Evolutionary conservation across 1,284 basidiomycete genomes (phyloP).

Genomic region (Cerioporus squamosus): DNA sequence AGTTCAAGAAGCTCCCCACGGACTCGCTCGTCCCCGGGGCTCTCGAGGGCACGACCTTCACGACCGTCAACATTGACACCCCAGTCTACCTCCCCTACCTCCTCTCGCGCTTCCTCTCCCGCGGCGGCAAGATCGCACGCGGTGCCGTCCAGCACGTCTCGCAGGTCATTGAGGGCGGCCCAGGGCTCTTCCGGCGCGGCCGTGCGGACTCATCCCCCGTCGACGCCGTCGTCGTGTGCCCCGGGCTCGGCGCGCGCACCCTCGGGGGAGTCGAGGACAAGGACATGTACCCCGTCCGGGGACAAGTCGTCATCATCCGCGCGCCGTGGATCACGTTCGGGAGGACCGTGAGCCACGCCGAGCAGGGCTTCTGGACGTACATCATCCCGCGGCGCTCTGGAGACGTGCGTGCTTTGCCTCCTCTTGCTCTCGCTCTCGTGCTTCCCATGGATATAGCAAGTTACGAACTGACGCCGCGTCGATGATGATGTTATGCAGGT

Average conservation of each 20-base stretch:
- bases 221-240: slow-evolving; percentile 69
- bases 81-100: slow-evolving; percentile 74
- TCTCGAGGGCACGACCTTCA: slow-evolving; percentile 57
- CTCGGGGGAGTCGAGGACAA: slow-evolving; percentile 52
- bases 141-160: slow-evolving; percentile 65
- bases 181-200: slow-evolving; percentile 40
- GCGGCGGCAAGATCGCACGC: slow-evolving; percentile 63
- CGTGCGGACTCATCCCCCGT: slow-evolving; percentile 26
- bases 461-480: too few species aligned
- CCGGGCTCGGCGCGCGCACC: slow-evolving; percentile 55
- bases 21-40: slow-evolving; percentile 49
- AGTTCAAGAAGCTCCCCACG: slow-evolving; percentile 55
- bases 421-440: too few species aligned
- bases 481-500: slow-evolving; percentile 47
- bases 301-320: slow-evolving; percentile 52
- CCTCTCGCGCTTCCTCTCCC: slow-evolving; percentile 58
- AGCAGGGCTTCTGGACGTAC: slow-evolving; percentile 62
- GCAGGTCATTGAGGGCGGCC: slow-evolving; percentile 67
- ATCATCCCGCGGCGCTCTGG: slow-evolving; percentile 72
- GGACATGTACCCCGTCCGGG: slow-evolving; percentile 54
- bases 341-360: slow-evolving; percentile 50
- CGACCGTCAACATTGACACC: slow-evolving; percentile 70
- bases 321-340: slow-evolving; percentile 66
- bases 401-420: slow-evolving; percentile 47
- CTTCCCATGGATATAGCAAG: too few species aligned